phyloP scores from a whole-genome alignment of 148 eudicot genomes.

The Fagopyrum homotropicum region DNA sequence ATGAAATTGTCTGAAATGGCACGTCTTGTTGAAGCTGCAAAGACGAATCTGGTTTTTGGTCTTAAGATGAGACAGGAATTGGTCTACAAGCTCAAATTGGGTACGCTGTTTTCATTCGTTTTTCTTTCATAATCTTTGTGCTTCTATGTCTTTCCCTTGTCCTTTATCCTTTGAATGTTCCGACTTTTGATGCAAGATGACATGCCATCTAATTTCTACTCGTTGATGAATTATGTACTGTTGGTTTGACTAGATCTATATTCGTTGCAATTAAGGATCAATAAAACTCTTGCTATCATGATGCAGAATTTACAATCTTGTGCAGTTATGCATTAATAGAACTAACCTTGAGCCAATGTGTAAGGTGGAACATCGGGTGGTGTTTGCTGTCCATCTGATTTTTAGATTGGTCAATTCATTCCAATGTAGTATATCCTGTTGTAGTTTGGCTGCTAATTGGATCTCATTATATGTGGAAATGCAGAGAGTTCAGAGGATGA shows the following conservation, averaged over 20 bases:
- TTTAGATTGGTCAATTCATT: not conserved
- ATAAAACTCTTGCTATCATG: not conserved
- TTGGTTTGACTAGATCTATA: not conserved
- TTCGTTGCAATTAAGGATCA: not conserved
- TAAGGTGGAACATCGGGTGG: not conserved
- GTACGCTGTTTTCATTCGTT: slow-evolving; percentile 20
- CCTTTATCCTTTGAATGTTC: not conserved
- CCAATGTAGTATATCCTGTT: not conserved
- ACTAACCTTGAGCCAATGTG: not conserved
- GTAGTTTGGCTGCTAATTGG: not conserved
- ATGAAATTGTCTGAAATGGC: slow-evolving; percentile 19
- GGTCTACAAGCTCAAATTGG: slow-evolving; percentile 32
- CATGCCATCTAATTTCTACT: not conserved
- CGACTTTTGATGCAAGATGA: not conserved
- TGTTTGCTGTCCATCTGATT: not conserved
- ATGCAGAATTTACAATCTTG: not conserved
- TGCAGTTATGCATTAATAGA: not conserved
- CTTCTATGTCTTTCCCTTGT: not conserved
- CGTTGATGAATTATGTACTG: not conserved
- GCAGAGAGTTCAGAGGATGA: slow-evolving; percentile 49
- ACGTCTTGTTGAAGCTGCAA: slow-evolving; percentile 21
- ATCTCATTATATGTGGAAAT: slow-evolving; percentile 12
- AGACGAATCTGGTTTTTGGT: slow-evolving; percentile 26
- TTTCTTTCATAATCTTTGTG: not conserved
- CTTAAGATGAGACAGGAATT: slow-evolving; percentile 29